These are phyloP conservation scores for Angomonas deanei DNA, from an alignment of 208 protist genomes.

Conservation along the genomic window DNA sequence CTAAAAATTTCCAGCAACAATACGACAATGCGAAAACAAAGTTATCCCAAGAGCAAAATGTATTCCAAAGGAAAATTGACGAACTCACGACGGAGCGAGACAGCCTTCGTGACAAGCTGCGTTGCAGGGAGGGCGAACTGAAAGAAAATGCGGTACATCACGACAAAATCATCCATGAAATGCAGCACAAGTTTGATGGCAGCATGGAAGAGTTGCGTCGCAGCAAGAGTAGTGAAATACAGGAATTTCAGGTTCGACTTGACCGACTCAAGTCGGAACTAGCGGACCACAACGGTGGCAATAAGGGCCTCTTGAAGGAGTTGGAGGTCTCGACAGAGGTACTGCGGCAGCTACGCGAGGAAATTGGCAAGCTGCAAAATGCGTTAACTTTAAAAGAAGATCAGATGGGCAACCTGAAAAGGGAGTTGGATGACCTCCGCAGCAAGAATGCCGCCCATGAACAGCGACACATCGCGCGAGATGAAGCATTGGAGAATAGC, in stretches of 20 bases:
- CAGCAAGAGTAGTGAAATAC: conserved; percentile 32
- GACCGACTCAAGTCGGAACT: conserved; percentile 38
- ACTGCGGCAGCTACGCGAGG: conserved; percentile 21
- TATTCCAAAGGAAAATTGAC: conserved; percentile 22
- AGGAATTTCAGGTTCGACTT: conserved; percentile 37
- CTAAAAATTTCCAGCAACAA: conserved; percentile 32
- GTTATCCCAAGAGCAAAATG: conserved; percentile 24
- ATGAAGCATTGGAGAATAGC: conserved; percentile 21
- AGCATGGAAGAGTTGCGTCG: conserved; percentile 26
- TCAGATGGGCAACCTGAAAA: conserved; percentile 6
- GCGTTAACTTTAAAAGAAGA: conserved; percentile 11
- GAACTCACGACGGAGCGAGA: conserved; percentile 22
- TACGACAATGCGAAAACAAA: conserved; percentile 25
- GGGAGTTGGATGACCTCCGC: conserved; percentile 24
- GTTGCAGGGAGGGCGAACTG: conserved; percentile 45
- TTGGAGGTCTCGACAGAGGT: conserved; percentile 26
- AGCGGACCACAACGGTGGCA: conserved; percentile 31
- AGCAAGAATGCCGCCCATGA: conserved; percentile 16
- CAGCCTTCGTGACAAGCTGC: conserved; percentile 34
- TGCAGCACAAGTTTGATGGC: conserved; percentile 23
- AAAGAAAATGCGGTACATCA: conserved; percentile 28
- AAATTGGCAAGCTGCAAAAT: conserved; percentile 15
- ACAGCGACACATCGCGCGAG: conserved; percentile 13
- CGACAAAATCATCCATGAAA: conserved; percentile 34
- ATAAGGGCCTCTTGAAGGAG: conserved; percentile 39